Base-by-base conservation (phyloP, 2,329 filamentous ascomycete genomes). In the Chlorencoelia australis region DNA sequence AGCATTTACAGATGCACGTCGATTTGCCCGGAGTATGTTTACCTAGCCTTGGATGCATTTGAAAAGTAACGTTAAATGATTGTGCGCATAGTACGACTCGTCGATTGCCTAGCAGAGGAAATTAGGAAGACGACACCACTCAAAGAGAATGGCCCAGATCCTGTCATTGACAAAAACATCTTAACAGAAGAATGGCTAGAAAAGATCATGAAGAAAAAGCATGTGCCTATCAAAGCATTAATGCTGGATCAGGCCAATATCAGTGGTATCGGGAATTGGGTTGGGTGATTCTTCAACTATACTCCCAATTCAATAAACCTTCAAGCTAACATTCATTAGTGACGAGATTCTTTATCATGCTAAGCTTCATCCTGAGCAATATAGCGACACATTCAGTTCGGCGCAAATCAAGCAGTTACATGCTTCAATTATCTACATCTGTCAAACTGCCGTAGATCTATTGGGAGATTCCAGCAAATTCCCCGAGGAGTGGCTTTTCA, bases 211-310 rank as follows among this genome's bases (percentile, higher is more conserved):
- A 67, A 62, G 33, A 75, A 70, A 39, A 87, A 89, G 37, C 84
- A 75, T 50, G 83, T 95, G 1, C 88, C 89, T 0, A 73, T 96
- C 46, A 96, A 96, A 58, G 84, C 87, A 0, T 67, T 95, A 14
- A 65, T 98, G 9, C 68, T 96, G 3, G 85, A 96, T 55, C 91
- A 98, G 59, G 71, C 76, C 13, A 82, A 82, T 56, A 82, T 96
- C 43, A 91, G 83, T 52, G 91, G 91, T 6, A 84, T 98, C 44
- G 91, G 91, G 0, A 96, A 96, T 55, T 98, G 89, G 89, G 89
- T 98, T 36, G 87, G 81, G 62, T 74, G 59, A 46, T 67, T 56
- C 10, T 35, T 19, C 13, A 13, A 6, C 11, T 30, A n/a, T 4
- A 20, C 13, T 19, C 4, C 10, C 18, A 7, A 21, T 6, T n/a